These are phyloP conservation scores for Pseudogymnoascus sp. DNA, from an alignment of 2,329 filamentous ascomycete species.

Conservation along the genomic window DNA sequence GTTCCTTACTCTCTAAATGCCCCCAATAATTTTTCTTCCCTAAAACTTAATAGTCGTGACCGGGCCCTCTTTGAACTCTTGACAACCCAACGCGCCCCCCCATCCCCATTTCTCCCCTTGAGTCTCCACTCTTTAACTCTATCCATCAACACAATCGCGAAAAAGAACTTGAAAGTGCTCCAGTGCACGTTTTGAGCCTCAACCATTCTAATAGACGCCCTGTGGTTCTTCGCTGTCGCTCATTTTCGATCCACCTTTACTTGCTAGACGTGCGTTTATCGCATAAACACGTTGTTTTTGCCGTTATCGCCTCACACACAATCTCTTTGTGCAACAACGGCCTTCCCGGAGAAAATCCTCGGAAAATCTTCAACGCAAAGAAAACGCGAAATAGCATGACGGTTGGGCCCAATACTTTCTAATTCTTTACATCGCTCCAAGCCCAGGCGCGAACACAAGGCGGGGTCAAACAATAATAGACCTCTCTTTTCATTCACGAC, in stretches of 20 bases:
- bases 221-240: constrained; percentile 10
- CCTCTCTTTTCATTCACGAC: constrained; percentile 1
- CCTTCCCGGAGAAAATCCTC: constrained; percentile 11
- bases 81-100: constrained; percentile 8
- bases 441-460: constrained; percentile 9
- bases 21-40: background rate
- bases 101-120: constrained; percentile 7
- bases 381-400: constrained; percentile 10
- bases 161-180: constrained; percentile 9
- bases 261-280: constrained; percentile 3
- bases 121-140: constrained; percentile 10
- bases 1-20: background rate
- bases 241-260: constrained; percentile 6
- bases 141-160: constrained; percentile 10
- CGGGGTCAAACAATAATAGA: constrained; percentile 4
- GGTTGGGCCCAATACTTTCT: background rate
- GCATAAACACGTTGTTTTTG: constrained; percentile 10
- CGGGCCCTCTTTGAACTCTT: constrained; percentile 8
- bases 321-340: background rate
- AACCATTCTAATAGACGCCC: background rate
- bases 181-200: constrained; percentile 9
- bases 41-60: constrained; percentile 8
- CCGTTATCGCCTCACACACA: constrained; percentile 10
- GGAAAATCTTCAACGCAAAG: constrained; percentile 10
- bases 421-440: constrained; percentile 6